Evolutionary conservation across 768 basidiomycete genomes (phyloP).

Genomic region (Boletus pseudo-olivaceus): DNA sequence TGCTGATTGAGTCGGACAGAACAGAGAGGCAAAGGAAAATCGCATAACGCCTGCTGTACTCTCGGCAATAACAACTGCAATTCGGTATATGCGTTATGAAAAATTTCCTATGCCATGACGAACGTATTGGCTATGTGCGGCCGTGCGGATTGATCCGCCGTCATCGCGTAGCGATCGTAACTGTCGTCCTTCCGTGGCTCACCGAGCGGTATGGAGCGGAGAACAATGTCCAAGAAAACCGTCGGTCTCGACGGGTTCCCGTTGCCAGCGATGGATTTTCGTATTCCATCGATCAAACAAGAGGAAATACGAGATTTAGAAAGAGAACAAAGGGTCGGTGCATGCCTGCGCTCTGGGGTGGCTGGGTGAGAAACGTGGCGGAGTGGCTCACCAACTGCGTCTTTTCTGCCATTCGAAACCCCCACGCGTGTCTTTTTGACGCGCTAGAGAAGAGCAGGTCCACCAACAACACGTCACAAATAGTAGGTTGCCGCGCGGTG

Average conservation of each 20-base stretch:
- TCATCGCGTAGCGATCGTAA: constrained; percentile 8
- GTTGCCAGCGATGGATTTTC: background rate
- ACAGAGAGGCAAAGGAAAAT: background rate
- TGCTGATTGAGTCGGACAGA: constrained; percentile 1
- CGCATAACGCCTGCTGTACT: background rate
- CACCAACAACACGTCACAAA: constrained; percentile 13
- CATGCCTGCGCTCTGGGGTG: background rate
- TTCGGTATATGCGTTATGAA: background rate
- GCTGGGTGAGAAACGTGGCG: constrained; percentile 23
- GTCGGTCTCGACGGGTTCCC: background rate
- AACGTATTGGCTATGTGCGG: background rate
- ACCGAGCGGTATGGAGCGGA: background rate
- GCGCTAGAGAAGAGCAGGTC: constrained; percentile 2
- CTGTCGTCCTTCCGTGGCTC: background rate
- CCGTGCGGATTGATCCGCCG: constrained; percentile 17
- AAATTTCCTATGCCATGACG: background rate
- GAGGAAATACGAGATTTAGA: background rate
- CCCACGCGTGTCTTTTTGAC: constrained; percentile 8
- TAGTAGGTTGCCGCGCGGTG: constrained; percentile 1
- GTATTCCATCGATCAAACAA: background rate
- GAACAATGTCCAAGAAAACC: background rate
- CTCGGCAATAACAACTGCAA: background rate
- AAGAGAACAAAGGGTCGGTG: background rate
- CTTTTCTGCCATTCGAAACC: constrained; percentile 31
- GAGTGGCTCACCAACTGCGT: constrained; percentile 16